These are phyloP conservation scores for Ballota nigra DNA, from an alignment of 257 asterid species.

Conservation along the genomic window DNA sequence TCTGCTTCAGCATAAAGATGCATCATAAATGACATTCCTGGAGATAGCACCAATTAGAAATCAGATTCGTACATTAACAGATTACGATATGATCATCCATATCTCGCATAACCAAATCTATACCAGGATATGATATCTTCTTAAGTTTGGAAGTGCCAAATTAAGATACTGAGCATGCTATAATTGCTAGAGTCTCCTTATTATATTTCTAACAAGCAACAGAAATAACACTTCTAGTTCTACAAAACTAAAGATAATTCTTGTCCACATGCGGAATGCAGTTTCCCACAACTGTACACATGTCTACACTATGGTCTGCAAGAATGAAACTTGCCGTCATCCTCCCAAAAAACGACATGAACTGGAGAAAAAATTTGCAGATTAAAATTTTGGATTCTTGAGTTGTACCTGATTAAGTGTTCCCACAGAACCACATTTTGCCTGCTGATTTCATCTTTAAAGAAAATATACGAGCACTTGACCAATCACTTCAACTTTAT, in stretches of 20 bases:
- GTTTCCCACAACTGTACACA: neutral
- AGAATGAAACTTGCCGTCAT: neutral
- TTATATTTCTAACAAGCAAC: neutral
- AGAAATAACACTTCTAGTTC: neutral
- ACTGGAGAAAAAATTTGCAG: neutral
- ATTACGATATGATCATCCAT: neutral
- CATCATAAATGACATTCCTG: slow-evolving; percentile 46
- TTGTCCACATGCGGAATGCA: neutral
- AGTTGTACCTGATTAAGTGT: neutral
- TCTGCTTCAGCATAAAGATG: slow-evolving; percentile 34
- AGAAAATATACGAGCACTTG: neutral
- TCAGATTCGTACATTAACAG: neutral
- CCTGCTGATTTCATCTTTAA: neutral
- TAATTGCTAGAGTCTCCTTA: neutral
- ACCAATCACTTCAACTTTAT: neutral
- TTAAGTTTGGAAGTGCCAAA: neutral
- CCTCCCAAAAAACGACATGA: neutral
- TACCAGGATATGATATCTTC: neutral
- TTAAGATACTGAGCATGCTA: neutral
- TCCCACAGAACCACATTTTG: neutral
- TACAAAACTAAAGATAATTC: neutral
- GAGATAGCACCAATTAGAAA: slow-evolving; percentile 20
- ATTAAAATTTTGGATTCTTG: neutral
- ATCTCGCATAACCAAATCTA: neutral
- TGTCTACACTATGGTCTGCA: neutral